A percentile compares a stretch with the other conserved stretches of the same genome.
These are phyloP conservation scores for Penstemon davidsonii DNA, from an alignment of 257 asterid species.

Conservation along the genomic window DNA sequence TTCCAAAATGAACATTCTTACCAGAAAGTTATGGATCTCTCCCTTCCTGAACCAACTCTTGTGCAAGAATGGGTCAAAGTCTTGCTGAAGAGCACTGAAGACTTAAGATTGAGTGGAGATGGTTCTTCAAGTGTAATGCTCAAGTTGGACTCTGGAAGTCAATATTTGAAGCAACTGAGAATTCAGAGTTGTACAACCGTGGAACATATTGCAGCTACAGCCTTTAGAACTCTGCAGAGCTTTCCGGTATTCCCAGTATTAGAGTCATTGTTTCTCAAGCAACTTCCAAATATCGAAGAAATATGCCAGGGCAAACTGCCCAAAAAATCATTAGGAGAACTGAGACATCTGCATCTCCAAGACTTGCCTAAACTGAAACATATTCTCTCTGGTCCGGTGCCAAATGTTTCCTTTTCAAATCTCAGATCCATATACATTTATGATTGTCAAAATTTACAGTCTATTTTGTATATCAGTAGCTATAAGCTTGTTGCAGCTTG, in stretches of 20 bases:
- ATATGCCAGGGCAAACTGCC: slow-evolving; percentile 27
- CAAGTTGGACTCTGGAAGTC: slow-evolving; percentile 6
- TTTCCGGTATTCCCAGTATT: slow-evolving; percentile 15
- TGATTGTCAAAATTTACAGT: slow-evolving; percentile 19
- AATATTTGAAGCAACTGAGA: slow-evolving; percentile 17
- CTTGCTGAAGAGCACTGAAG: slow-evolving; percentile 20
- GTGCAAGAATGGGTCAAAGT: slow-evolving; percentile 13
- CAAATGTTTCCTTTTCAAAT: slow-evolving; percentile 14
- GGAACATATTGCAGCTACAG: slow-evolving; percentile 16
- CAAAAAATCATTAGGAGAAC: slow-evolving; percentile 18
- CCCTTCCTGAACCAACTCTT: slow-evolving; percentile 16
- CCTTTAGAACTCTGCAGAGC: too few relatives aligned
- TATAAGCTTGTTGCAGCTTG: slow-evolving; percentile 26
- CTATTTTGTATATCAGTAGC: slow-evolving; percentile 30
- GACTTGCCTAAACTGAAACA: slow-evolving; percentile 13
- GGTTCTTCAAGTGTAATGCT: slow-evolving; percentile 15
- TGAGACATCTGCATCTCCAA: slow-evolving; percentile 25
- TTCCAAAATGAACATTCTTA: too few relatives aligned
- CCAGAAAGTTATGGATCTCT: slow-evolving; percentile 20
- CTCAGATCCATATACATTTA: slow-evolving; percentile 26
- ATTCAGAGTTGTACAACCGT: slow-evolving; percentile 18
- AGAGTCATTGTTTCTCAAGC: slow-evolving; percentile 16
- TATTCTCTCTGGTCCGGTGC: slow-evolving; percentile 10
- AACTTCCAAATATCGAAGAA: slow-evolving; percentile 6
- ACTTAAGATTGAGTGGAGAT: slow-evolving; percentile 15